Conservation (phyloP, 805 yeast species). For the Candida argentea region DNA sequence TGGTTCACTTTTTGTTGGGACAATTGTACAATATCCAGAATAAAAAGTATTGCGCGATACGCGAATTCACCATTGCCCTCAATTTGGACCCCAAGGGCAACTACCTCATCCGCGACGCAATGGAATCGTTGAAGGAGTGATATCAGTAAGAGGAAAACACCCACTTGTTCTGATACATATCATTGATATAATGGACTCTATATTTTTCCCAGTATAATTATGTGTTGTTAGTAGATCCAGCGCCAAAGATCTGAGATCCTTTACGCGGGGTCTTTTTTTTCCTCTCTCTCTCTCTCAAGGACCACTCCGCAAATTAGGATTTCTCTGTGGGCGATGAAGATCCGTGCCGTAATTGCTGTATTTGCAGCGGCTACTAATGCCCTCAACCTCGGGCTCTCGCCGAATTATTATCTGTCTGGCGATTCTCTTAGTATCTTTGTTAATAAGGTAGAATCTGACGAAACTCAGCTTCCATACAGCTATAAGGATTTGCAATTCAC, state of each 20-base stretch:
- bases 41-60: constrained; percentile 67
- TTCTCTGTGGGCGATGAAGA: too few species aligned
- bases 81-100: constrained; percentile 89
- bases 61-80: constrained; percentile 79
- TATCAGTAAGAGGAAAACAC: too few species aligned
- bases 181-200: too few species aligned
- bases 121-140: constrained; percentile 41
- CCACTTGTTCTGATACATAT: too few species aligned
- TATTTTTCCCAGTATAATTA: too few species aligned
- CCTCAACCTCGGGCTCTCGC: constrained; percentile 8
- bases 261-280: too few species aligned
- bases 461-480: constrained; percentile 66
- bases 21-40: constrained; percentile 72
- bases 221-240: too few species aligned
- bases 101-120: constrained; percentile 74
- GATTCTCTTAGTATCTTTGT: constrained; percentile 61
- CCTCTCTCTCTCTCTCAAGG: too few species aligned
- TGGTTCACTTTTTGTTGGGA: constrained; percentile 84
- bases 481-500: constrained; percentile 74
- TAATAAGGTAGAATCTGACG: constrained; percentile 69
- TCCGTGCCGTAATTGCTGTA: too few species aligned
- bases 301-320: too few species aligned
- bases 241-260: too few species aligned
- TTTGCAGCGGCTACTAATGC: too few species aligned
- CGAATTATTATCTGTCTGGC: constrained; percentile 33